Percentiles rank a stretch among this genome's conserved stretches.
Evolutionary conservation across 345 rosid genomes (phyloP).

Genomic region (Passiflora organensis): DNA sequence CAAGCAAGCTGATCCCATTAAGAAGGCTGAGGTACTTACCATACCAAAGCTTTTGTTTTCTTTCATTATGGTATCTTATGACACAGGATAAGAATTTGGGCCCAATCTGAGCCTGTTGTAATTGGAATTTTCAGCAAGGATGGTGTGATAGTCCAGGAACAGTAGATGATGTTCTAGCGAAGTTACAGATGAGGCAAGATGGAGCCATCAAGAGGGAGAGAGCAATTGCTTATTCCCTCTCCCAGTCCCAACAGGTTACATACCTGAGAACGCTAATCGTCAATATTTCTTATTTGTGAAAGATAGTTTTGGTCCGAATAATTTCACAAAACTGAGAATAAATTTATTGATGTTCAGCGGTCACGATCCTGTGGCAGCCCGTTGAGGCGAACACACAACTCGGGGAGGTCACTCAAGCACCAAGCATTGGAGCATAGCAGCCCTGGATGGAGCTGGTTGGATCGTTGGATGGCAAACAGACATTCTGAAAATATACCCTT

Average conservation of each 20-base stretch:
- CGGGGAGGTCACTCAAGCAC: slow-evolving; percentile 31
- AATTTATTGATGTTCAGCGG: slow-evolving; percentile 30
- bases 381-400: slow-evolving; percentile 36
- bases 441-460: slow-evolving; percentile 57
- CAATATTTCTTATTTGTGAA: too few species aligned
- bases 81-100: not conserved
- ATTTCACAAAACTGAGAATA: too few species aligned
- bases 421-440: slow-evolving; percentile 33
- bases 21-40: slow-evolving; percentile 61
- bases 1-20: slow-evolving; percentile 35
- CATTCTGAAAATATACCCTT: slow-evolving; percentile 63
- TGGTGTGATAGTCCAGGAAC: slow-evolving; percentile 75
- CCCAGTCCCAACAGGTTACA: slow-evolving; percentile 61
- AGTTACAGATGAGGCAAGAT: slow-evolving; percentile 71
- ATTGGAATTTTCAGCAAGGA: slow-evolving; percentile 40
- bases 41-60: not conserved
- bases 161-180: slow-evolving; percentile 50
- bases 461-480: slow-evolving; percentile 74
- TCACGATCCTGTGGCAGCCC: slow-evolving; percentile 60
- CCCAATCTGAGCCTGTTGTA: not conserved
- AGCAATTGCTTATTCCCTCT: slow-evolving; percentile 64
- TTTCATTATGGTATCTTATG: not conserved
- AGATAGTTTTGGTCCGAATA: too few species aligned
- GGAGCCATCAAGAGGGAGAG: slow-evolving; percentile 89
- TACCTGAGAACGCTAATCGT: not conserved